phyloP scores from a whole-genome alignment of 495 filamentous ascomycete genomes.

The Cryomyces minteri region DNA sequence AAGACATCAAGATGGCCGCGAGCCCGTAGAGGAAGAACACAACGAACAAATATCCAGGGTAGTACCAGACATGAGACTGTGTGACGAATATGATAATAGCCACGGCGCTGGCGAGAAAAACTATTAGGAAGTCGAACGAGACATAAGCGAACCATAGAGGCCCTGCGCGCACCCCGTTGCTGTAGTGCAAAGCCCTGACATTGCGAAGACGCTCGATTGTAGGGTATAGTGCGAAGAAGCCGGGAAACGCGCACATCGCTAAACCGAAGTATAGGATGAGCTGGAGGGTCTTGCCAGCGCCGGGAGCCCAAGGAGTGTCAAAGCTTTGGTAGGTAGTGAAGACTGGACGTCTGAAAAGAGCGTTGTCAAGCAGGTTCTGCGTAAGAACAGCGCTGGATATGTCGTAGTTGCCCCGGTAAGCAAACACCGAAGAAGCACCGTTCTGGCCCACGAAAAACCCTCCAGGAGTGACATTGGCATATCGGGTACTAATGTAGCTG shows the following conservation, averaged over 20 bases:
- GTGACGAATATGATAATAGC: constrained; percentile 42
- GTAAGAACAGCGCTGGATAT: constrained; percentile 41
- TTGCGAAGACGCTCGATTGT: constrained; percentile 59
- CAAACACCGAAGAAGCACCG: constrained; percentile 33
- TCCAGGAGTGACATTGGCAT: constrained; percentile 50
- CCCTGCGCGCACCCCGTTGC: constrained; percentile 33
- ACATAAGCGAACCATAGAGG: constrained; percentile 41
- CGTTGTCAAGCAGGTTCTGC: constrained; percentile 51
- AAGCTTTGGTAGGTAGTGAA: constrained; percentile 48
- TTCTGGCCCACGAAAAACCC: constrained; percentile 53
- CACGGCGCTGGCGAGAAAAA: constrained; percentile 38
- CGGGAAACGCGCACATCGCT: constrained; percentile 56
- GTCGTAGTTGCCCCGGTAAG: constrained; percentile 34
- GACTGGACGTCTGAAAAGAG: constrained; percentile 47
- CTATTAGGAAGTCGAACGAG: constrained; percentile 55
- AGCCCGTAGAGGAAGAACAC: constrained; percentile 61
- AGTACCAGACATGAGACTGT: constrained; percentile 45
- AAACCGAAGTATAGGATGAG: constrained; percentile 63
- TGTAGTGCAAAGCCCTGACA: constrained; percentile 71
- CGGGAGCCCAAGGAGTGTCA: constrained; percentile 44
- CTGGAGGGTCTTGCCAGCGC: constrained; percentile 53
- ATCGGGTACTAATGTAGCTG: constrained; percentile 37
- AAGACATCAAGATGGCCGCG: constrained; percentile 48
- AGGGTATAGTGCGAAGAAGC: constrained; percentile 73
- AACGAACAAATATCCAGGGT: constrained; percentile 56